phyloP scores from a whole-genome alignment of 2,329 filamentous ascomycete species.

The Neonectria magnoliae region DNA sequence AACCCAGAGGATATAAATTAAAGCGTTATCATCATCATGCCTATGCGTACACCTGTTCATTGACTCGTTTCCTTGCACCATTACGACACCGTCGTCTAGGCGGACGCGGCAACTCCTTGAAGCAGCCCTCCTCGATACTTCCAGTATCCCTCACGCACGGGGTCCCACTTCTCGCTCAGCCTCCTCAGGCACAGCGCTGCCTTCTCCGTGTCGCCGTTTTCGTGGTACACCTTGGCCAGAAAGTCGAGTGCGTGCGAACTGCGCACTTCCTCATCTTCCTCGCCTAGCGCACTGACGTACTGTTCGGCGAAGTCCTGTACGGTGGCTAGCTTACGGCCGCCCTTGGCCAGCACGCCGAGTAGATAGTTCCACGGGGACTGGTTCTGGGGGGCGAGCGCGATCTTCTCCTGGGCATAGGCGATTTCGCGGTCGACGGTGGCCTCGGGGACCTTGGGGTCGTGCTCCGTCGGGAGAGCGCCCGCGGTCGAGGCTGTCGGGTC shows the following conservation, averaged over 20 bases:
- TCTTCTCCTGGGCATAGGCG: slow-evolving; percentile 76
- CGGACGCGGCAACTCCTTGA: slow-evolving; percentile 13
- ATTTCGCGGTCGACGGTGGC: slow-evolving; percentile 79
- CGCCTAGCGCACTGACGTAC: slow-evolving; percentile 61
- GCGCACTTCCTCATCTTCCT: slow-evolving; percentile 61
- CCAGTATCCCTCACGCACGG: slow-evolving; percentile 92
- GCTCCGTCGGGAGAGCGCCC: slow-evolving; percentile 59
- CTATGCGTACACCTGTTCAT: background rate
- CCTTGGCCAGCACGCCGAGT: slow-evolving; percentile 76
- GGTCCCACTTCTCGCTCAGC: slow-evolving; percentile 88
- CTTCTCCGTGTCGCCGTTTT: slow-evolving; percentile 65
- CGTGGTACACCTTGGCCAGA: slow-evolving; percentile 73
- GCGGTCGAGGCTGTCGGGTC: slow-evolving; percentile 62
- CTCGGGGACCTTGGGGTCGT: slow-evolving; percentile 67
- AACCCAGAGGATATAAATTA: background rate
- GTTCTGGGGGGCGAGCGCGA: slow-evolving; percentile 87
- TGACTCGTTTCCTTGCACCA: background rate
- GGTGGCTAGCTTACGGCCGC: slow-evolving; percentile 59
- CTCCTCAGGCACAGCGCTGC: slow-evolving; percentile 77
- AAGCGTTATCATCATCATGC: background rate
- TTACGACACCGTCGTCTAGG: background rate
- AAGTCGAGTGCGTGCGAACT: slow-evolving; percentile 77
- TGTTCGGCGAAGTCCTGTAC: slow-evolving; percentile 60
- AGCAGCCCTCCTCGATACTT: slow-evolving; percentile 62
- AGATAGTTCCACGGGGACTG: slow-evolving; percentile 95